Conservation (phyloP, 2,329 filamentous ascomycete species). For the Phialocephala subalpina region DNA sequence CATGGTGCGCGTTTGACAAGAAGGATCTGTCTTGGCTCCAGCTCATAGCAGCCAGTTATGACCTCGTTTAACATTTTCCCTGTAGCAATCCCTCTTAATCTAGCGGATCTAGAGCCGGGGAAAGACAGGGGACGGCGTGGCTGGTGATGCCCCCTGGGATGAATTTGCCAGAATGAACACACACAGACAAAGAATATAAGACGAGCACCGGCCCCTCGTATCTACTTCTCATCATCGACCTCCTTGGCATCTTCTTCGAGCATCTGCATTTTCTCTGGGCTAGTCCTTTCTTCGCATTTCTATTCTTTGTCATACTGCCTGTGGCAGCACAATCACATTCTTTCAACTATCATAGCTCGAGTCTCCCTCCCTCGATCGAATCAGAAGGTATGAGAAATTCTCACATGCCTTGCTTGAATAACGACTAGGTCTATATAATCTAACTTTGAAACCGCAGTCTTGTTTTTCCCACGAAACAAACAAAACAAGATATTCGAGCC, state of each 20-base stretch:
- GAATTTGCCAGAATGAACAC: conserved; percentile 22
- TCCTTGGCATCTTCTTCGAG: conserved; percentile 29
- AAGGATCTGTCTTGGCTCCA: conserved; percentile 21
- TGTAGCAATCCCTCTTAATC: conserved; percentile 24
- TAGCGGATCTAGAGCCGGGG: conserved; percentile 24
- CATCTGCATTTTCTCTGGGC: conserved; percentile 30
- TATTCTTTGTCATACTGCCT: conserved; percentile 27
- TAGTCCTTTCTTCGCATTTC: conserved; percentile 32
- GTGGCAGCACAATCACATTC: conserved; percentile 30
- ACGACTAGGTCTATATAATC: background rate
- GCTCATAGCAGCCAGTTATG: conserved; percentile 26
- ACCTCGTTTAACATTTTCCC: conserved; percentile 20
- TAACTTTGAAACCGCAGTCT: background rate
- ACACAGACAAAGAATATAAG: conserved; percentile 33
- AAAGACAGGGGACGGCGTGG: conserved; percentile 23
- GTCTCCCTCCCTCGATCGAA: conserved; percentile 17
- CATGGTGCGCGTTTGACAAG: conserved; percentile 31
- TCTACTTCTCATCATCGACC: conserved; percentile 25
- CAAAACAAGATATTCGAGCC: conserved; percentile 8
- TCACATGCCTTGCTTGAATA: background rate
- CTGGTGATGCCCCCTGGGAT: conserved; percentile 12
- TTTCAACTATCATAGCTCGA: conserved; percentile 27
- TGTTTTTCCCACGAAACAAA: conserved; percentile 7
- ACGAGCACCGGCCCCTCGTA: conserved; percentile 21
- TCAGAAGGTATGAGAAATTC: conserved; percentile 6